Percentiles rank a stretch among this genome's conserved stretches.
Conservation (phyloP, 805 yeast species). For the Lachancea cidri region DNA sequence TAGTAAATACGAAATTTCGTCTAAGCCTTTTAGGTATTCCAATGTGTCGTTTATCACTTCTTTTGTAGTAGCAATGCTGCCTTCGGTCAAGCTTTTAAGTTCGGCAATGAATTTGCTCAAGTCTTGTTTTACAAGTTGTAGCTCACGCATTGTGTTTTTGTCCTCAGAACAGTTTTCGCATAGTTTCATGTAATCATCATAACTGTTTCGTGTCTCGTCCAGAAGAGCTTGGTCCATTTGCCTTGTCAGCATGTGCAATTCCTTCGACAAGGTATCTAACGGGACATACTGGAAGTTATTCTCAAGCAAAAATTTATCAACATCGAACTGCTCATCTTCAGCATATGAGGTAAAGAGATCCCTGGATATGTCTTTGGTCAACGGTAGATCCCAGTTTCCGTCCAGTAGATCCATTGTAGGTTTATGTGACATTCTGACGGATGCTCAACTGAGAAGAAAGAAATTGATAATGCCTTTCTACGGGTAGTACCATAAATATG, state of each 20-base stretch:
- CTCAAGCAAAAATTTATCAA: constrained; percentile 26
- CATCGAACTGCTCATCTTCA: constrained; percentile 18
- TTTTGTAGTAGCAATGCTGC: constrained; percentile 20
- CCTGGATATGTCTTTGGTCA: constrained; percentile 23
- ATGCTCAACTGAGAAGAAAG: too few species aligned
- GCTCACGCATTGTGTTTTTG: constrained; percentile 18
- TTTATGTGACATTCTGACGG: neutral
- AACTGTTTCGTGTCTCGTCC: constrained; percentile 23
- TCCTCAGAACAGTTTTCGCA: constrained; percentile 22
- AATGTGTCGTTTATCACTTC: constrained; percentile 23
- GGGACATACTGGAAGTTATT: constrained; percentile 31
- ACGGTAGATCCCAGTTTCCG: constrained; percentile 26
- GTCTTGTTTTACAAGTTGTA: constrained; percentile 22
- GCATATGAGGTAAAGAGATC: constrained; percentile 23
- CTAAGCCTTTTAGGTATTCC: constrained; percentile 25
- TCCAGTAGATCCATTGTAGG: constrained; percentile 20
- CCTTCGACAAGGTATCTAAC: constrained; percentile 26
- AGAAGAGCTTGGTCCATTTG: constrained; percentile 23
- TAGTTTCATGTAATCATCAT: constrained; percentile 23
- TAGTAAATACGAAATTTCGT: constrained; percentile 18
- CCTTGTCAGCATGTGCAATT: constrained; percentile 21
- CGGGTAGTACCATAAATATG: too few species aligned
- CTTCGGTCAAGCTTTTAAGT: constrained; percentile 17
- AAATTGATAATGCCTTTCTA: neutral
- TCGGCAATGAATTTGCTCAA: constrained; percentile 19